Evolutionary conservation across 2,329 filamentous ascomycete genomes (phyloP), one percentile per base, ranked within the genome.

Genomic region (Colletotrichum higginsianum): DNA sequence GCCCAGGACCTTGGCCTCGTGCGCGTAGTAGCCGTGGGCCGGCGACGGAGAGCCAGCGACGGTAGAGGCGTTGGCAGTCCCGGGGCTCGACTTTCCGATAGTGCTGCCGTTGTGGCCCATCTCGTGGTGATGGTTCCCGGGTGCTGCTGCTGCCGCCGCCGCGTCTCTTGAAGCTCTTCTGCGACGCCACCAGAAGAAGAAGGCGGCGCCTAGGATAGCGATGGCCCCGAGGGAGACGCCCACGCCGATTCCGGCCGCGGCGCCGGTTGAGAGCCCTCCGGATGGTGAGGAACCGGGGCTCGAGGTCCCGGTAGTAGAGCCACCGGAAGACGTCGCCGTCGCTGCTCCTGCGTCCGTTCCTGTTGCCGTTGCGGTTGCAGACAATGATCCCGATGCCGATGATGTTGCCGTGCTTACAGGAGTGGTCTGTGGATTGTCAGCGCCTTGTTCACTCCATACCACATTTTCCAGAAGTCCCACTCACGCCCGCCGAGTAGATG

Each of bases 201-300:
- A 69, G 0, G 60, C 62, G 15, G 76, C 61, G 12, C 63, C 75
- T 30, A 79, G 46, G 46, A 75, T 60, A 40, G 70, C 75, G 26
- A 81, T 64, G 52, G 76, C 74, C 50, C 67, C 79, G 15, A 81
- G 64, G 2, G 73, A 74, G 26, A 75, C 76, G 18, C 79, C 79
- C 40, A 80, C 73, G 5, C 77, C 79, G 30, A 81, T 77, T 8
- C 79, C 80, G 4, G 79, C 79, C 0, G 77, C 76, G 1, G 77
- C 79, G 26, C 76, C 79, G 5, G 77, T 42, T 13, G 79, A 80
- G 18, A 81, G 74, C 7, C 76, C 74, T 38, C 56, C 35, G 15
- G 55, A 58, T 2, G 71, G 67, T 1, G 52, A 60, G 9, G 69
- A 21, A 23, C 38, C 56, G 11, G 60, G 35, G 21, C 21, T 58